Evolutionary conservation across 495 filamentous ascomycete species (phyloP), one percentile per base, ranked within the genome.

Genomic region (Daldinia concentrica): DNA sequence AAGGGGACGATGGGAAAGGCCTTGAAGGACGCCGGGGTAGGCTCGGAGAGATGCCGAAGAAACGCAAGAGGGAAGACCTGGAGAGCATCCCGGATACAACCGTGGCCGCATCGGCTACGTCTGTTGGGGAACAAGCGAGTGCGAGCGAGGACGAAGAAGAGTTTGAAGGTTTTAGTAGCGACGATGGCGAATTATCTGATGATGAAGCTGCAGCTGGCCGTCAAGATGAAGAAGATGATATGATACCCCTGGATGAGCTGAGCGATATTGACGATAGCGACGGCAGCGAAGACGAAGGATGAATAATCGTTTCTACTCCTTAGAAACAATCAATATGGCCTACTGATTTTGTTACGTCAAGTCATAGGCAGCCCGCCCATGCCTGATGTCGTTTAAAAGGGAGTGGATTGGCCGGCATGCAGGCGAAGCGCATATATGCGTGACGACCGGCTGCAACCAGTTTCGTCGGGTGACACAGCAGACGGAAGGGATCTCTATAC

Each of bases 31-130:
- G 87, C 22, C 77, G 82, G 27, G 88, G 88, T 9, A 79, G 83
- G 54, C 74, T 86, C 2, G 88, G 87, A 27, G 88, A 90, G 75
- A 89, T 89, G 86, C 82, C 81, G 14, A 81, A 77, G 66, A 89
- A 89, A 67, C 82, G 88, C 15, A 88, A 87, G 66, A 82, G 84
- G 32, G 85, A 85, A 36, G 86, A 83, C 27, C 64, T 71, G n/a
- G 84, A 84, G 32, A 82, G 77, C 27, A 71, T 77, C 2, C 75
- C 74, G 9, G 80, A 77, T 48, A 72, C 72, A 8, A 76, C 80
- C 22, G 51, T 77, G 2, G 76, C 78, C 12, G 65, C 74, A 24
- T 76, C 79, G 2, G 69, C 72, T 57, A 74, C 77, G 8, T 72
- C 66, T 6, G 68, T 70, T 27, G 65, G 73, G 19, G 73, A 74